Evolutionary conservation across 192 early-diverging fungal species (phyloP).

Genomic region (Coemansia reversa): DNA sequence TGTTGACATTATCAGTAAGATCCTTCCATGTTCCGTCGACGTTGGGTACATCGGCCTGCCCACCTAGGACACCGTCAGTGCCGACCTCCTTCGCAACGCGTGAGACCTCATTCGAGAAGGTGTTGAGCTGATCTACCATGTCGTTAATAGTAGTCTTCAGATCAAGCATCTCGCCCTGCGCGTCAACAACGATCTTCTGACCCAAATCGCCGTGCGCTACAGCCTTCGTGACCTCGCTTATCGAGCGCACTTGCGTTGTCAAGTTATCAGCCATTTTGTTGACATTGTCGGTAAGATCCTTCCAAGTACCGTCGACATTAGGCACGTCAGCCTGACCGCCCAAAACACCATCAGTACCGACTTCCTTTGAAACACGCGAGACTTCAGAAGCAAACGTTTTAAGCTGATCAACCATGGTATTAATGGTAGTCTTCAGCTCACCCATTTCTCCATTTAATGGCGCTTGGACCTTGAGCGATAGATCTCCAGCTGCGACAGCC

Average conservation of each 20-base stretch:
- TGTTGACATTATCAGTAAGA: constrained; percentile 59
- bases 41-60: constrained; percentile 53
- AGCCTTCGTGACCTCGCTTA: constrained; percentile 58
- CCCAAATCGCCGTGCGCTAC: constrained; percentile 59
- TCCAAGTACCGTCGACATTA: constrained; percentile 59
- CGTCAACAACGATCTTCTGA: too few species aligned
- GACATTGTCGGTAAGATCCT: constrained; percentile 58
- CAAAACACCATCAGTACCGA: constrained; percentile 60
- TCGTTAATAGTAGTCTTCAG: too few species aligned
- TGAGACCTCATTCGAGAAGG: constrained; percentile 58
- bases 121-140: constrained; percentile 57
- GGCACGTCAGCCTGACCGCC: constrained; percentile 54
- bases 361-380: constrained; percentile 56
- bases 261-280: constrained; percentile 63
- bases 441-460: constrained; percentile 59
- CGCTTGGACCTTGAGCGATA: constrained; percentile 53
- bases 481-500: constrained; percentile 58
- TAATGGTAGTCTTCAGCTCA: constrained; percentile 62
- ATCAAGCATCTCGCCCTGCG: too few species aligned
- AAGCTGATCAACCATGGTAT: constrained; percentile 62
- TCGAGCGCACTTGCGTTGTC: constrained; percentile 58
- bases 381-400: constrained; percentile 57
- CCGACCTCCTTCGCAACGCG: constrained; percentile 61
- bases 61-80: constrained; percentile 59
- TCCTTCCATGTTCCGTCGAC: constrained; percentile 61